These are phyloP conservation scores for Epichloe sp. DNA, from an alignment of 2,329 filamentous ascomycete genomes.

Conservation along the genomic window DNA sequence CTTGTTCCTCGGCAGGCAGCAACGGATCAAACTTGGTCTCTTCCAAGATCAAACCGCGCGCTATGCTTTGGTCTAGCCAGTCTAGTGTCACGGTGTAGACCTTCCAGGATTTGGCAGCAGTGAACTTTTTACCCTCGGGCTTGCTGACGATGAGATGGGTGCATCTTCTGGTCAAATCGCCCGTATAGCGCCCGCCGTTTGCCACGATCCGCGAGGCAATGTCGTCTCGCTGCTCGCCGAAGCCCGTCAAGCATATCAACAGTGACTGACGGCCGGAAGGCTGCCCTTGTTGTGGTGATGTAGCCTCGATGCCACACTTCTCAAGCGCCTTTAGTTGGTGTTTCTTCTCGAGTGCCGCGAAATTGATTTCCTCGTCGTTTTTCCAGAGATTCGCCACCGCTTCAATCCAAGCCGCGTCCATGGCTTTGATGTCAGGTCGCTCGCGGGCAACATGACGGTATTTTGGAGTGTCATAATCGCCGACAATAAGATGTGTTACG, in stretches of 20 bases:
- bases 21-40: conserved; percentile 73
- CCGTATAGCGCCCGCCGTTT: conserved; percentile 74
- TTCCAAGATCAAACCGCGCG: conserved; percentile 81
- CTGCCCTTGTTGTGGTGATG: conserved; percentile 9
- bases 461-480: conserved; percentile 78
- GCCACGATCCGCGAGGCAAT: conserved; percentile 54
- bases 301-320: conserved; percentile 30
- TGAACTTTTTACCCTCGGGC: conserved; percentile 80
- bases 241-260: conserved; percentile 43
- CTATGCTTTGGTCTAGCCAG: conserved; percentile 75
- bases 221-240: conserved; percentile 50
- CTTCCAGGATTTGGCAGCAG: conserved; percentile 71
- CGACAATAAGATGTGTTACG: conserved; percentile 88
- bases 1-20: conserved; percentile 56
- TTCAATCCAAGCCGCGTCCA: conserved; percentile 75
- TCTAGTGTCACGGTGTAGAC: conserved; percentile 67
- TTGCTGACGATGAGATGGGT: conserved; percentile 76
- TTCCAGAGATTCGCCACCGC: conserved; percentile 72
- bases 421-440: conserved; percentile 70
- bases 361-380: conserved; percentile 63
- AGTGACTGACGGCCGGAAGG: conserved; percentile 26
- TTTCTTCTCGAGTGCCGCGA: conserved; percentile 52
- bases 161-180: conserved; percentile 72
- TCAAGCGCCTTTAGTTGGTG: conserved; percentile 54
- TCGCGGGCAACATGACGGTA: conserved; percentile 91